A percentile compares a stretch with the other conserved stretches of the same genome.
phyloP scores from a whole-genome alignment of 176 grass and related monocot genomes.

The Oryza australiensis region DNA sequence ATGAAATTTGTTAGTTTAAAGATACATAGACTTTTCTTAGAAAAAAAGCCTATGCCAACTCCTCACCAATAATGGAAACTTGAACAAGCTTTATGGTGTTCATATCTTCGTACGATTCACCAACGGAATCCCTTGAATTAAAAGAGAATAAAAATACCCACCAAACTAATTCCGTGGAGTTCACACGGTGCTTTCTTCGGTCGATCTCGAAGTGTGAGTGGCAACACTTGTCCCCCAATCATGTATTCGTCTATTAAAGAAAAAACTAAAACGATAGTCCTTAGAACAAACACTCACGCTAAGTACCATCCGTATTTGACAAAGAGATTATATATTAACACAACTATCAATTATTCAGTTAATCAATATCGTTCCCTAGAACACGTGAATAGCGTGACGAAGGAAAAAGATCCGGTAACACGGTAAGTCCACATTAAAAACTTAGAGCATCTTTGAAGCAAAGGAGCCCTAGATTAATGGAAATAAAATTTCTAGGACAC shows the following conservation, averaged over 20 bases:
- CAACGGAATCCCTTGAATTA: background rate
- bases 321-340: background rate
- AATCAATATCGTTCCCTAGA: background rate
- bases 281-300: background rate
- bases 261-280: background rate
- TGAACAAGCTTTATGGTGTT: constrained; percentile 9
- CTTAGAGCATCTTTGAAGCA: background rate
- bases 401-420: background rate
- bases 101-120: constrained; percentile 20
- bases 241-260: background rate
- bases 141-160: constrained; percentile 2
- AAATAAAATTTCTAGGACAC: background rate
- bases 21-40: too few species aligned
- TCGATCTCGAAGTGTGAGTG: background rate
- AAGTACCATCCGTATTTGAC: background rate
- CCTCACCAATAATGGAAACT: background rate
- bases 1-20: background rate
- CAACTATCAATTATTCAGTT: background rate
- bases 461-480: background rate
- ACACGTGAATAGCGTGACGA: background rate
- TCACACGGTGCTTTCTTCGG: constrained; percentile 11
- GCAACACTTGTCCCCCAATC: background rate
- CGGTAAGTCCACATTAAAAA: background rate
- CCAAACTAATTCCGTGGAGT: constrained; percentile 29
- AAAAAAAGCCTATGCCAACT: background rate